Evolutionary conservation across 2,329 filamentous ascomycete genomes (phyloP).

Genomic region (Madurella mycetomatis): DNA sequence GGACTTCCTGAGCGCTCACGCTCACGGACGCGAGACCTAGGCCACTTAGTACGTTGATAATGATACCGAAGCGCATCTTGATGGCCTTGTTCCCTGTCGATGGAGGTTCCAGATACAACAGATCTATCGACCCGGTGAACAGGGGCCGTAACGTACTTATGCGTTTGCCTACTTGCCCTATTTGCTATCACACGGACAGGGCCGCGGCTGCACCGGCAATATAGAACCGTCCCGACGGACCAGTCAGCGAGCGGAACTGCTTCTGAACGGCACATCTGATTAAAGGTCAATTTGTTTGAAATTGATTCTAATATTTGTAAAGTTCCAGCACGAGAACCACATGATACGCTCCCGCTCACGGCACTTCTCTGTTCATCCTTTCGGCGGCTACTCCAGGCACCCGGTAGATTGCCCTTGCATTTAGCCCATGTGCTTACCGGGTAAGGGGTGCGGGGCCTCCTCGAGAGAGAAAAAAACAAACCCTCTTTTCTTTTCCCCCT

Average conservation of each 20-base stretch:
- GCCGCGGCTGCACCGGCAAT: too few relatives aligned
- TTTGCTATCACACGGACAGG: too few relatives aligned
- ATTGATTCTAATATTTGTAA: neutral
- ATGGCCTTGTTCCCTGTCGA: neutral
- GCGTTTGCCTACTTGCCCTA: too few relatives aligned
- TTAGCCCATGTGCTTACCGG: neutral
- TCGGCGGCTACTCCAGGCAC: too few relatives aligned
- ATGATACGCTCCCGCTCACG: neutral
- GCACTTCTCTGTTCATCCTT: neutral
- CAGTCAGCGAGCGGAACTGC: too few relatives aligned
- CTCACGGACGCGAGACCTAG: neutral
- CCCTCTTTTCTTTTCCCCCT: too few relatives aligned
- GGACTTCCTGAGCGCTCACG: conserved; percentile 1
- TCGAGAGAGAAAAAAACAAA: too few relatives aligned
- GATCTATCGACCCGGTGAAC: too few relatives aligned
- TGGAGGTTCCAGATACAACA: too few relatives aligned
- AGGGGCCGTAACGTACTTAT: too few relatives aligned
- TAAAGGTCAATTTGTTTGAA: neutral
- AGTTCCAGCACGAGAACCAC: neutral
- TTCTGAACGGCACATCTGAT: too few relatives aligned
- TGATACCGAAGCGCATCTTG: neutral
- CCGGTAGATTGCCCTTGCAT: neutral
- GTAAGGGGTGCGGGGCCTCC: neutral
- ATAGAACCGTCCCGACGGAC: too few relatives aligned
- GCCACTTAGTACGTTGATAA: neutral